Evolutionary conservation across 306 rosid genomes (phyloP).

Genomic region (Trifolium fragiferum): DNA sequence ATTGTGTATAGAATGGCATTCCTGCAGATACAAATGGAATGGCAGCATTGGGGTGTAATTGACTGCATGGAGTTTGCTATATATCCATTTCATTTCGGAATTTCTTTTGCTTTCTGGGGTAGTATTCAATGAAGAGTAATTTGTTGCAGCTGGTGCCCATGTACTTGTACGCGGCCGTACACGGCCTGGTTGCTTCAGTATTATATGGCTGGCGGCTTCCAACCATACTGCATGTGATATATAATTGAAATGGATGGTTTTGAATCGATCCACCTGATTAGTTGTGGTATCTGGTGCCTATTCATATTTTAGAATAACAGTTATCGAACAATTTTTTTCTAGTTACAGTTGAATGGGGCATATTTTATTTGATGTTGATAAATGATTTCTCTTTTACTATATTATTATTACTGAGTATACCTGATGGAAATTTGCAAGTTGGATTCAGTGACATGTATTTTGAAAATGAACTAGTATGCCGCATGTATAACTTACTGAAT

Average conservation of each 20-base stretch:
- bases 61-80: slow-evolving; percentile 24
- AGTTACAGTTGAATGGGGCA: slow-evolving; percentile 19
- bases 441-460: slow-evolving; percentile 1
- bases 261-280: slow-evolving; percentile 14
- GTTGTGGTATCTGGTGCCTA: slow-evolving; percentile 16
- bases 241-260: slow-evolving; percentile 36
- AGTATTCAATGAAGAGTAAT: slow-evolving; percentile 45
- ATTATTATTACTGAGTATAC: neutral
- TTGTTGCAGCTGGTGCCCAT: slow-evolving; percentile 42
- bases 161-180: slow-evolving; percentile 49
- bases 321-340: slow-evolving; percentile 11
- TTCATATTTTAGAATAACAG: neutral
- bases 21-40: slow-evolving; percentile 37
- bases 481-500: no score
- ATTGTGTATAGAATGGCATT: slow-evolving; percentile 36
- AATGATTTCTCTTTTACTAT: slow-evolving; percentile 15
- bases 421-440: neutral
- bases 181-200: slow-evolving; percentile 46
- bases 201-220: slow-evolving; percentile 44
- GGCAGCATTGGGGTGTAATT: slow-evolving; percentile 44
- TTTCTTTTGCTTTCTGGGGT: slow-evolving; percentile 29
- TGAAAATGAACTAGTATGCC: neutral
- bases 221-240: slow-evolving; percentile 31
- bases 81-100: slow-evolving; percentile 40
- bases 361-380: slow-evolving; percentile 19